phyloP scores from a whole-genome alignment of 768 basidiomycete species.

The Hysterangium stoloniferum region DNA sequence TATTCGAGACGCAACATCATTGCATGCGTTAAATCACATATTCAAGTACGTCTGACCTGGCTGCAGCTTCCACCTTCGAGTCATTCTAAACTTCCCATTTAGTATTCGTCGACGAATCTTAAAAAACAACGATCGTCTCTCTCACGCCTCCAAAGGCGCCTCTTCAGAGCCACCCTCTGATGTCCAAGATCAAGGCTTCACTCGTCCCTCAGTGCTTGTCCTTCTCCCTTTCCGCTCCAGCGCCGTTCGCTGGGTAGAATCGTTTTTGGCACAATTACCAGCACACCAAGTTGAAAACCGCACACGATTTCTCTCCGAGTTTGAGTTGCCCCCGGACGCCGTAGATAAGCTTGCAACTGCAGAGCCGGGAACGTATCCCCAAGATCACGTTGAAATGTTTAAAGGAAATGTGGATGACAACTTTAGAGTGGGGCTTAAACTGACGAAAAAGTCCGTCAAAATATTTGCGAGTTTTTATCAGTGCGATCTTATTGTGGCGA shows the following conservation, averaged over 20 bases:
- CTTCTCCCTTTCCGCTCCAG: slow-evolving; percentile 91
- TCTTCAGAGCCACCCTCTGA: slow-evolving; percentile 48
- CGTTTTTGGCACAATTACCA: slow-evolving; percentile 70
- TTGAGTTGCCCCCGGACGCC: slow-evolving; percentile 68
- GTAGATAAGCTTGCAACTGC: slow-evolving; percentile 74
- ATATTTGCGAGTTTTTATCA: slow-evolving; percentile 87
- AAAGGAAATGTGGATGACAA: slow-evolving; percentile 96
- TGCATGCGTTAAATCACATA: slow-evolving; percentile 86
- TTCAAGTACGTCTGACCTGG: slow-evolving; percentile 55
- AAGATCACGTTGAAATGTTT: slow-evolving; percentile 89
- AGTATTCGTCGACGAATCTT: slow-evolving; percentile 88
- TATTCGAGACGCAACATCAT: slow-evolving; percentile 58
- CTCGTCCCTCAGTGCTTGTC: slow-evolving; percentile 87
- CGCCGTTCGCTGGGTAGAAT: slow-evolving; percentile 75
- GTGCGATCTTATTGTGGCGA: slow-evolving; percentile 87
- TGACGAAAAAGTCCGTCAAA: slow-evolving; percentile 88
- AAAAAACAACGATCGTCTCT: slow-evolving; percentile 91
- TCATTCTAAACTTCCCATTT: background rate
- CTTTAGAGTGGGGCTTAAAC: slow-evolving; percentile 86
- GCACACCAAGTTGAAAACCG: slow-evolving; percentile 85
- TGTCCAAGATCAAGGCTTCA: slow-evolving; percentile 95
- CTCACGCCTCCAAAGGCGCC: slow-evolving; percentile 54
- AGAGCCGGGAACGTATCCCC: slow-evolving; percentile 69
- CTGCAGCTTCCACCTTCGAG: background rate
- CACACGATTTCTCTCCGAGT: slow-evolving; percentile 74